Evolutionary conservation across 768 basidiomycete species (phyloP), one percentile per base, ranked within the genome.

Genomic region (Tylopilus subfusipes): DNA sequence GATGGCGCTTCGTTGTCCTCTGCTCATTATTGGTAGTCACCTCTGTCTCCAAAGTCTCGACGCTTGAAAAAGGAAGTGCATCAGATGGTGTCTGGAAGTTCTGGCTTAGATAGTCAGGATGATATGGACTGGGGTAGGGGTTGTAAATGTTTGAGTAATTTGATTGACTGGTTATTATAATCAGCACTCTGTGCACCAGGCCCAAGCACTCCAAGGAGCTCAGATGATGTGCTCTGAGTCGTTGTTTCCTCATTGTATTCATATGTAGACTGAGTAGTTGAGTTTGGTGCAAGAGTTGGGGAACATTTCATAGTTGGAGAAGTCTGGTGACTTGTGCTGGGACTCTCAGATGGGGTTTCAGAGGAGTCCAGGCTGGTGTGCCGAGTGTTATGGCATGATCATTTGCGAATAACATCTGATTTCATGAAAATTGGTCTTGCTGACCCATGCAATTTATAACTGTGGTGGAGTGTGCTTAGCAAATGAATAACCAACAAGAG

Each of bases 391-490:
- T 91, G 89, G 2, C 90, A 77, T 2, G 90, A 88, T 39, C 91
- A 84, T 66, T 93, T 93, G 56, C 90, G 87, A 60, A 93, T 90
- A 36, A 92, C 84, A 58, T 93, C 91, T 5, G 89, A 91, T 68
- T 93, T 93, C 90, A 93, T 93, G 10, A 87, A 90, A 56, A 92
- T 90, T 2, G 91, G 91, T 24, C 91, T 84, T 2, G 87, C 84
- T 21, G 90, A 85, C 18, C 91, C 90, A 68, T 93, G 89, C 2
- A 93, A 75, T 68, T 93, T 93, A 73, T 89, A 90, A 64, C 92
- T 10, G 88, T 89, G 56, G 92, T 90, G 4, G 91, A 90, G 22
- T 90, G 84, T 2, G 87, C 84, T 19, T 3, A 62, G 56, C 19
- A 45, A 59, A 54, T 36, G 31, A 24, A 34, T 2, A 8, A 36